Evolutionary conservation across 163 green algal genomes (phyloP).

Genomic region (Scenedesmus sp.): DNA sequence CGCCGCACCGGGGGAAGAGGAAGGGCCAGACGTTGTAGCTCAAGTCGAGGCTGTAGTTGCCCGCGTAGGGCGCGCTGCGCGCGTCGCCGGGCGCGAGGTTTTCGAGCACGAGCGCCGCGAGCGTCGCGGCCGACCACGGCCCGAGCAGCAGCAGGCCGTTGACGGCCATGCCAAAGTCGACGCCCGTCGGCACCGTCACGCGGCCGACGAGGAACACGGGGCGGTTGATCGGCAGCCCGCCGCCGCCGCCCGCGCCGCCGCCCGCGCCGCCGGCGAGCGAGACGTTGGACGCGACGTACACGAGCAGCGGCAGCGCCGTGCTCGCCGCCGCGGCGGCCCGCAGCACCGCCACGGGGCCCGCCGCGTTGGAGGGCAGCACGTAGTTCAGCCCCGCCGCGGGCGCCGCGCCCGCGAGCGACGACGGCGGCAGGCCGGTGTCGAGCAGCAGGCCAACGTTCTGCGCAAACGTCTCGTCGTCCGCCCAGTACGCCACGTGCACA

Average conservation of each 20-base stretch:
- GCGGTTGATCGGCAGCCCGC: constrained; percentile 22
- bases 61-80: background rate
- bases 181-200: background rate
- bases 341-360: constrained; percentile 7
- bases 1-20: constrained; percentile 19
- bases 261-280: background rate
- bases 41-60: background rate
- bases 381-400: constrained; percentile 14
- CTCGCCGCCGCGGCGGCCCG: background rate
- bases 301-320: background rate
- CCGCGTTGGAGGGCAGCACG: constrained; percentile 13
- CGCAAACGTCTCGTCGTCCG: background rate
- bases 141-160: constrained; percentile 28
- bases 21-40: constrained; percentile 30
- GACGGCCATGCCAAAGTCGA: constrained; percentile 44
- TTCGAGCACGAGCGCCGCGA: constrained; percentile 26
- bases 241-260: background rate
- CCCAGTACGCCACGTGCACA: constrained; percentile 33
- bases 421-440: background rate
- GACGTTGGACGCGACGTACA: constrained; percentile 20
- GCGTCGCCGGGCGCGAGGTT: constrained; percentile 35
- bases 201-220: constrained; percentile 29
- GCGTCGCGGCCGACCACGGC: background rate
- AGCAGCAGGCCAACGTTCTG: constrained; percentile 21
- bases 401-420: background rate